A percentile compares a stretch with the other conserved stretches of the same genome.
phyloP scores from a whole-genome alignment of 2,329 filamentous ascomycete species.

The Aureobasidium sp. region DNA sequence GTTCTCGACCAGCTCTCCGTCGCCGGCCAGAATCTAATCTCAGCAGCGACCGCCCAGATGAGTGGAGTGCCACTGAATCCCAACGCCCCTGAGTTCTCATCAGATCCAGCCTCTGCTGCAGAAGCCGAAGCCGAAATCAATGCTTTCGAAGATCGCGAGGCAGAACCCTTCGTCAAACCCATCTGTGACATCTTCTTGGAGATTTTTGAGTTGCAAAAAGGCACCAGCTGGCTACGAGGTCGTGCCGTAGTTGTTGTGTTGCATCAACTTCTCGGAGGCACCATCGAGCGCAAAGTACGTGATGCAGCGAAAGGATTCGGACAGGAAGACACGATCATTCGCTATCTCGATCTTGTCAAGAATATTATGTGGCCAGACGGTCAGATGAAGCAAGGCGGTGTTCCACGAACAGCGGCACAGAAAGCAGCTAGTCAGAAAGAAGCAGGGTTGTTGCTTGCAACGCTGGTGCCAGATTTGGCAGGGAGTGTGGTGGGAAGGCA shows the following conservation, averaged over 20 bases:
- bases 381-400: conserved; percentile 39
- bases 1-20: conserved; percentile 90
- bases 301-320: conserved; percentile 68
- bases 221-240: conserved; percentile 95
- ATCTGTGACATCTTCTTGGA: conserved; percentile 98
- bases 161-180: conserved; percentile 94
- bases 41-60: conserved; percentile 54
- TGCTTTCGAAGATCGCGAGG: conserved; percentile 81
- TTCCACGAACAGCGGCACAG: conserved; percentile 58
- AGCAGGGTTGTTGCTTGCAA: conserved; percentile 80
- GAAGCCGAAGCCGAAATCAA: conserved; percentile 93
- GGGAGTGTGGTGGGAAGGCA: conserved; percentile 86
- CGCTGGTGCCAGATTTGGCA: conserved; percentile 81
- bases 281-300: conserved; percentile 89
- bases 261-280: conserved; percentile 90
- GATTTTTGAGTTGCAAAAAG: conserved; percentile 85
- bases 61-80: conserved; percentile 35
- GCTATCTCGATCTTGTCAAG: conserved; percentile 65
- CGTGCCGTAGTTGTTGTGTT: conserved; percentile 92
- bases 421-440: conserved; percentile 76
- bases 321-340: conserved; percentile 69
- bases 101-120: conserved; percentile 36
- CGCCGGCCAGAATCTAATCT: conserved; percentile 84
- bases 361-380: conserved; percentile 78
- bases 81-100: conserved; percentile 24